Percentiles rank a stretch among this genome's conserved stretches.
phyloP scores from a whole-genome alignment of 495 filamentous ascomycete species.

The Parachaetomium inaequale region DNA sequence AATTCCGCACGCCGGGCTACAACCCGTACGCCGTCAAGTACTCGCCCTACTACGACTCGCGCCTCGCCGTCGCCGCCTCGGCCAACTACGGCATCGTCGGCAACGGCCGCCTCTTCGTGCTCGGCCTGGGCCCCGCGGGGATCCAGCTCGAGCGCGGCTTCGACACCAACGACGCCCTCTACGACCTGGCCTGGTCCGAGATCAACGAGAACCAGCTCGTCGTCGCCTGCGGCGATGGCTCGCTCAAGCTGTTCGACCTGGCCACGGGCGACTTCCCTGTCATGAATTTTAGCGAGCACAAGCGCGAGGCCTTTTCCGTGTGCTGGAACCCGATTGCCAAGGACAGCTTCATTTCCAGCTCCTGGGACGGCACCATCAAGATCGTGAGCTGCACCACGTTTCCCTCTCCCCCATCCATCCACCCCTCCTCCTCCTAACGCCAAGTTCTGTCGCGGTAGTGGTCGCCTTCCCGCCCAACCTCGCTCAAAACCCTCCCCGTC shows the following conservation, averaged over 20 bases:
- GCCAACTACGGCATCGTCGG: constrained; percentile 96
- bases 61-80: constrained; percentile 78
- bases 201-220: constrained; percentile 90
- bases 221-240: constrained; percentile 83
- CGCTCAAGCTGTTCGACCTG: constrained; percentile 89
- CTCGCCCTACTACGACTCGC: constrained; percentile 94
- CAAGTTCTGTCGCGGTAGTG: constrained; percentile 48
- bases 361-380: constrained; percentile 93
- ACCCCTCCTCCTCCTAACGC: neutral
- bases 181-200: constrained; percentile 91
- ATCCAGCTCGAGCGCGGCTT: constrained; percentile 84
- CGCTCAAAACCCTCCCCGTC: constrained; percentile 78
- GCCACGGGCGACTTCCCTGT: constrained; percentile 74
- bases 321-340: constrained; percentile 91
- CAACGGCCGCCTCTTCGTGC: constrained; percentile 82
- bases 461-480: constrained; percentile 67
- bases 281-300: constrained; percentile 85
- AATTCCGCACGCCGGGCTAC: constrained; percentile 87
- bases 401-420: neutral
- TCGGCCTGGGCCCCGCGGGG: constrained; percentile 74
- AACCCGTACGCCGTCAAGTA: constrained; percentile 95
- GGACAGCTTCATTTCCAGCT: constrained; percentile 78
- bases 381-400: constrained; percentile 49
- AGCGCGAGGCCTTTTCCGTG: constrained; percentile 84
- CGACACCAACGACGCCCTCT: constrained; percentile 95